A percentile compares a stretch with the other conserved stretches of the same genome.
These are phyloP conservation scores for Nyssa sinensis DNA, from an alignment of 148 eudicot genomes.

Conservation along the genomic window DNA sequence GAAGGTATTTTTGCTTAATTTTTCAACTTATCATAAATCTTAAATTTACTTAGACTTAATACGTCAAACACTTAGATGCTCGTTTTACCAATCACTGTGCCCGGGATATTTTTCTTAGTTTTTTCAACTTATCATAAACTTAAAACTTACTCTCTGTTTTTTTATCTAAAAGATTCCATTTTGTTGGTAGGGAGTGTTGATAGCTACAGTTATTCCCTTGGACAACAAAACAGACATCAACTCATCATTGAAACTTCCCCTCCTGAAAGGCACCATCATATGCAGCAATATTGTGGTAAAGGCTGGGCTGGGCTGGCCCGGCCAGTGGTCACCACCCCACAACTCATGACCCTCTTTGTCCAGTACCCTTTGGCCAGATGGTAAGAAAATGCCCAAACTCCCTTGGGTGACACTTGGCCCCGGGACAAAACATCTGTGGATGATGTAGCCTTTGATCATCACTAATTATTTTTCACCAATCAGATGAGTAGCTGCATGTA, in stretches of 20 bases:
- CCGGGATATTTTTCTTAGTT: no score
- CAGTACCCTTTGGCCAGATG: not conserved
- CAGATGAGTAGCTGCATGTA: not conserved
- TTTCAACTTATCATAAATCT: no score
- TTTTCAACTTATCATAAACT: no score
- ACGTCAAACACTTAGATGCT: no score
- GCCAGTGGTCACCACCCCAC: no score
- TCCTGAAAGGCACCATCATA: not conserved
- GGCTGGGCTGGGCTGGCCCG: constrained; percentile 5
- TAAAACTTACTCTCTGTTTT: no score
- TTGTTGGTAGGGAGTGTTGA: not conserved
- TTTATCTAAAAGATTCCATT: no score
- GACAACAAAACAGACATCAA: not conserved
- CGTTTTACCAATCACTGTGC: no score
- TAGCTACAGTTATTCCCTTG: not conserved
- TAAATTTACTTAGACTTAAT: no score
- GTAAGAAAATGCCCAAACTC: no score
- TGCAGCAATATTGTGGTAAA: not conserved
- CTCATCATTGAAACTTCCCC: no score
- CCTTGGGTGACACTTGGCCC: not conserved
- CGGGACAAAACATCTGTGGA: not conserved
- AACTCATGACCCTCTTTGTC: not conserved
- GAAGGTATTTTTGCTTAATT: no score
- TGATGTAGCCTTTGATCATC: not conserved
- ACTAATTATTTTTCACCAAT: not conserved